A percentile compares a stretch with the other conserved stretches of the same genome.
These are phyloP conservation scores for Gonapodya prolifera DNA, from an alignment of 192 early-diverging fungal species.

Conservation along the genomic window DNA sequence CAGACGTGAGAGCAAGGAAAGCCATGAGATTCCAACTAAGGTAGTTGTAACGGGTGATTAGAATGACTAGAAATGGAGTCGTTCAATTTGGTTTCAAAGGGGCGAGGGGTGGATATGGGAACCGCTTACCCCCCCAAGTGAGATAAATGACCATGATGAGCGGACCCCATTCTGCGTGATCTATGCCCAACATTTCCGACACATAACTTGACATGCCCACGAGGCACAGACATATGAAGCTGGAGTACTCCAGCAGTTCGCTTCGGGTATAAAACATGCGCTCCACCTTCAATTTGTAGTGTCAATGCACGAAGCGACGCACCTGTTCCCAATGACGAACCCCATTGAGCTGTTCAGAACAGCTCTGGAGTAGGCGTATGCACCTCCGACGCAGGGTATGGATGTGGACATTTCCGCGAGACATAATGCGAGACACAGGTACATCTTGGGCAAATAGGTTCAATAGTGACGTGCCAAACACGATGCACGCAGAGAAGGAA, in stretches of 20 bases:
- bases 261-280: background rate
- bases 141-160: background rate
- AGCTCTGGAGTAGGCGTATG: slow-evolving; percentile 4
- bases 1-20: background rate
- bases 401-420: slow-evolving; percentile 9
- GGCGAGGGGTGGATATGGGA: background rate
- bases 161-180: background rate
- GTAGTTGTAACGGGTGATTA: slow-evolving; percentile 6
- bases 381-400: slow-evolving; percentile 7
- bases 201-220: background rate
- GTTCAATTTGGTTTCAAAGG: background rate
- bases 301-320: too few relatives aligned
- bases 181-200: background rate
- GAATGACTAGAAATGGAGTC: background rate
- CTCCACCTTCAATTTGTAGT: too few relatives aligned
- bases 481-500: background rate
- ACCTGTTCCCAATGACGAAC: slow-evolving; percentile 8
- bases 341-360: slow-evolving; percentile 4
- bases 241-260: background rate
- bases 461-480: background rate
- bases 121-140: background rate
- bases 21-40: slow-evolving; percentile 8
- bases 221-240: background rate
- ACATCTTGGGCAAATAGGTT: background rate
- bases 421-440: slow-evolving; percentile 2